phyloP scores from a whole-genome alignment of 2,329 filamentous ascomycete species.

The Sarocladium oryzae region DNA sequence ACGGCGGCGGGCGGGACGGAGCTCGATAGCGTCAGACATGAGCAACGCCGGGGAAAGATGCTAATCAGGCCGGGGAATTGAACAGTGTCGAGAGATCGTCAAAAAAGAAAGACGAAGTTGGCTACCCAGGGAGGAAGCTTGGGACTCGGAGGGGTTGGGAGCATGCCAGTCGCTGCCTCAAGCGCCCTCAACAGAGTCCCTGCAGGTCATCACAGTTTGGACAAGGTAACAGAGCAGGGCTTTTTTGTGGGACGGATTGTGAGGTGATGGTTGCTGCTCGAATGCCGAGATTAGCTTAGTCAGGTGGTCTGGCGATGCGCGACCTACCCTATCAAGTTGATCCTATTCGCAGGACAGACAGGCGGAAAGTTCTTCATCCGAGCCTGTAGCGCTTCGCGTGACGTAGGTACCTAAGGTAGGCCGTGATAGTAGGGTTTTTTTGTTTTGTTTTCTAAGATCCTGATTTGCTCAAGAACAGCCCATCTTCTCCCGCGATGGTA shows the following conservation, averaged over 20 bases:
- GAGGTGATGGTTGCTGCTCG: slow-evolving; percentile 3
- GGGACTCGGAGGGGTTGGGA: slow-evolving; percentile 4
- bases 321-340: background rate
- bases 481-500: too few species aligned
- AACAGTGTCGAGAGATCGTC: background rate
- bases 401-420: too few species aligned
- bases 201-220: slow-evolving; percentile 9
- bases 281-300: slow-evolving; percentile 4
- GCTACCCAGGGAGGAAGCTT: background rate
- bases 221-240: slow-evolving; percentile 1
- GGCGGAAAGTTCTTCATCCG: background rate
- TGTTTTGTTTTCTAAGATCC: too few species aligned
- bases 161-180: slow-evolving; percentile 5
- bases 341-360: background rate
- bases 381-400: background rate
- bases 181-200: slow-evolving; percentile 5
- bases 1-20: slow-evolving; percentile 2
- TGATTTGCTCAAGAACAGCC: too few species aligned
- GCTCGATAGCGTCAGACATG: slow-evolving; percentile 1
- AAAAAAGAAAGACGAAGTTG: too few species aligned
- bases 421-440: too few species aligned
- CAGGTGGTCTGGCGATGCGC: background rate
- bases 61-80: background rate
- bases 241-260: slow-evolving; percentile 8
- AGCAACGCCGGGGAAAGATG: background rate